Evolutionary conservation across 371 early-diverging fungal species (phyloP).

Genomic region (Circinella umbellata): DNA sequence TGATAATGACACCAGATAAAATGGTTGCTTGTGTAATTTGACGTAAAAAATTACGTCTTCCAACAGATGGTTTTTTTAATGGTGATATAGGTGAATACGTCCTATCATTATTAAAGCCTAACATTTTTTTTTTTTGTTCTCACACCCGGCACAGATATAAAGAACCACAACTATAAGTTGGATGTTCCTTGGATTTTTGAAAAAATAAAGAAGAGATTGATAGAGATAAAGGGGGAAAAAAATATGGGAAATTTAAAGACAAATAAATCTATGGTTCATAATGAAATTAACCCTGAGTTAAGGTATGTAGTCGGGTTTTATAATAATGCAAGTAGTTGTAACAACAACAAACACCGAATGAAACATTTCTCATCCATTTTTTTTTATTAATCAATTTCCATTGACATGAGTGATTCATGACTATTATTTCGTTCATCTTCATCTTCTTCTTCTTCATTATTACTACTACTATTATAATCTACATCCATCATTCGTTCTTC

Average conservation of each 20-base stretch:
- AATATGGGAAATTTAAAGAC: conserved; percentile 5
- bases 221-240: conserved; percentile 1
- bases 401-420: neutral
- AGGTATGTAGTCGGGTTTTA: conserved; percentile 9
- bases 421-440: neutral
- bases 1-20: conserved; percentile 2
- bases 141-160: too few species aligned
- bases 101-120: conserved; percentile 15
- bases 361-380: conserved; percentile 2
- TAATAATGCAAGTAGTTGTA: neutral
- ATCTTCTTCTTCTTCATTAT: neutral
- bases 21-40: conserved; percentile 13
- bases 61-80: conserved; percentile 9
- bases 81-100: conserved; percentile 12
- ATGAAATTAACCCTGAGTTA: conserved; percentile 9
- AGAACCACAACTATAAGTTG: too few species aligned
- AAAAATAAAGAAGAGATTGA: neutral
- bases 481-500: conserved; percentile 1
- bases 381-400: conserved; percentile 8
- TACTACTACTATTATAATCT: neutral
- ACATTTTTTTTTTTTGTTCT: conserved; percentile 6
- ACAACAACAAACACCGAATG: neutral
- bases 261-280: conserved; percentile 12
- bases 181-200: too few species aligned
- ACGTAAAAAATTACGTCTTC: conserved; percentile 18